Evolutionary conservation across 768 basidiomycete species (phyloP).

Genomic region (Tylopilus intermedius): DNA sequence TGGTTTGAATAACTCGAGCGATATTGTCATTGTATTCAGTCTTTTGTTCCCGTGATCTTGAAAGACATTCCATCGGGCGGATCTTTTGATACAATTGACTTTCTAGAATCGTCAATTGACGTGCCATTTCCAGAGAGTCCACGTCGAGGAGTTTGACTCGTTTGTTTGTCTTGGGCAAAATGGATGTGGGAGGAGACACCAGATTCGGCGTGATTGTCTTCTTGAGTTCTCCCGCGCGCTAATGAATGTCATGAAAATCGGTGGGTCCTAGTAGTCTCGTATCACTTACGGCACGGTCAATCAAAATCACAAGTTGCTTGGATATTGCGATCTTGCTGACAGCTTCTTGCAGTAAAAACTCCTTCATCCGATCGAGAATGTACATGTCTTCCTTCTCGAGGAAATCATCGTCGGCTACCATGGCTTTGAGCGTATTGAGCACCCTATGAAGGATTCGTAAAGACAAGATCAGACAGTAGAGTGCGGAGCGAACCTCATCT

Average conservation of each 20-base stretch:
- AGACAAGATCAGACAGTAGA: neutral
- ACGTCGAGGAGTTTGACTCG: constrained; percentile 82
- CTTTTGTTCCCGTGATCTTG: constrained; percentile 73
- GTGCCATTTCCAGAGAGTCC: constrained; percentile 82
- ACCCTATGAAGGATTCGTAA: constrained; percentile 42
- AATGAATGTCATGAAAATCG: constrained; percentile 18
- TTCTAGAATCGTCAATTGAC: constrained; percentile 91
- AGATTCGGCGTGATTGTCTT: constrained; percentile 53
- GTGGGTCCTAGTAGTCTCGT: neutral
- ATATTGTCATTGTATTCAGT: constrained; percentile 79
- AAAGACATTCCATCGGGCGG: constrained; percentile 84
- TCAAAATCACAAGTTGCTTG: constrained; percentile 66
- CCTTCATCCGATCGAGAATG: constrained; percentile 76
- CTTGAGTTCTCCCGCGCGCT: constrained; percentile 52
- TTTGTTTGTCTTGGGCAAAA: constrained; percentile 65
- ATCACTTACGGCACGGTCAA: constrained; percentile 72
- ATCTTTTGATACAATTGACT: constrained; percentile 83
- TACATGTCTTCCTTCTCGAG: constrained; percentile 83
- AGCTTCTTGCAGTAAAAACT: constrained; percentile 66
- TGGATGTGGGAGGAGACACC: constrained; percentile 66
- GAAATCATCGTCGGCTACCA: constrained; percentile 80
- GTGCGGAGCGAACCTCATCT: constrained; percentile 61
- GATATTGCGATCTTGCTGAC: constrained; percentile 63
- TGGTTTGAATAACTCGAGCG: constrained; percentile 78
- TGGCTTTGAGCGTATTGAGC: constrained; percentile 83